Percentiles rank a stretch among this genome's conserved stretches.
Conservation (phyloP, 179 eudicot species). For the Corrigiola litoralis region DNA sequence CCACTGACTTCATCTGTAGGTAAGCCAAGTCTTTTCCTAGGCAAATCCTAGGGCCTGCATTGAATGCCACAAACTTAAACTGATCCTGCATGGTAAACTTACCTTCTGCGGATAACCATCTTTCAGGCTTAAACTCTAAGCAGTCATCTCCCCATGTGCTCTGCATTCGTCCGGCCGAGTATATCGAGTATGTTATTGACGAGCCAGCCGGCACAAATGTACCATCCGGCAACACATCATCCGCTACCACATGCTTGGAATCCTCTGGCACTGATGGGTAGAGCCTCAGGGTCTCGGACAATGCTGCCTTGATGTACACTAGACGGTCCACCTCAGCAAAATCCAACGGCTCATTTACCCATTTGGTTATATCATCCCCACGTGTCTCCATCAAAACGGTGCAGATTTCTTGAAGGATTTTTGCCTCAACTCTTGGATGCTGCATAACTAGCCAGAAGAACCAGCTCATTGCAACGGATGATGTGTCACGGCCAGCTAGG, state of each 20-base stretch:
- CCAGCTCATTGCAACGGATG: constrained; percentile 94
- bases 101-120: constrained; percentile 62
- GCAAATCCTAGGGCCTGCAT: constrained; percentile 80
- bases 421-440: constrained; percentile 55
- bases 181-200: constrained; percentile 78
- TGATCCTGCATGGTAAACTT: constrained; percentile 54
- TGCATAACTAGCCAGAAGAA: constrained; percentile 82
- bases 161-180: constrained; percentile 83
- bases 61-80: constrained; percentile 76
- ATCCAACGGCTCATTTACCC: constrained; percentile 58
- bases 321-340: constrained; percentile 77
- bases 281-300: constrained; percentile 74
- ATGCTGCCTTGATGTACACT: constrained; percentile 72
- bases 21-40: constrained; percentile 73
- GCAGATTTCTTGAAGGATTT: constrained; percentile 50
- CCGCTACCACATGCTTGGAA: constrained; percentile 77
- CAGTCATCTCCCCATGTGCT: constrained; percentile 86
- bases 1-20: constrained; percentile 80
- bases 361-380: constrained; percentile 47
- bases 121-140: constrained; percentile 70
- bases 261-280: constrained; percentile 97
- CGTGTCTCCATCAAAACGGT: constrained; percentile 62
- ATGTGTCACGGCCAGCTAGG: constrained; percentile 96
- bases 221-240: constrained; percentile 82
- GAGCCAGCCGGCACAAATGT: constrained; percentile 90